Evolutionary conservation across 192 early-diverging fungal species (phyloP), one percentile per base, ranked within the genome.

Genomic region (Coemansia nantahalensis): DNA sequence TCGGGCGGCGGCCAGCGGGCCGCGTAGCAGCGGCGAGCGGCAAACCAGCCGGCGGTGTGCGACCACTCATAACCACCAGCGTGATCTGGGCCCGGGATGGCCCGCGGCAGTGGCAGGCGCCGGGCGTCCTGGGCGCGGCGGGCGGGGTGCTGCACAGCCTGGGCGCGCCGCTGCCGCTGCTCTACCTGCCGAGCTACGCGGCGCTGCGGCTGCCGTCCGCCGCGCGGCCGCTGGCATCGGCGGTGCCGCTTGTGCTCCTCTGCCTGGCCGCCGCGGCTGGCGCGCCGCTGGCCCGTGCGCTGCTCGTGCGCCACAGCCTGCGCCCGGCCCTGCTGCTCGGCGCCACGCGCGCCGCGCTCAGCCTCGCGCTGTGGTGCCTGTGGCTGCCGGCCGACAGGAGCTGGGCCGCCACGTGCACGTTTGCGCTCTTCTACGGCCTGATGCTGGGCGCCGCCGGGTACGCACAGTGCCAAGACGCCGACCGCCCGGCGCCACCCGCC

Each of bases 311-410:
- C 6, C 42, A 26, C 22, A 1, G 19, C 13, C 42, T 9, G 12
- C 8, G 23, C 1, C 24, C 28, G 12, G 4, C 8, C 15, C 0
- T 13, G 1, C 6, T 24, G 23, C 42, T 26, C 8, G 22, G 10
- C 22, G 28, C 31, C 1, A 9, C 31, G 9, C 31, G 31, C 10
- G 31, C 31, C 1, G 4, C 19, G 23, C 57, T 60, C 3, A 34
- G 39, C 1, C 36, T 56, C 18, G 32, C 56, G 13, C 16, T 60
- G 7, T 68, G 65, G 52, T 39, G 65, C 1, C 48, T 68, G 15
- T 68, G 65, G 65, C 57, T 68, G 40, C 65, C 57, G 2, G 37
- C 52, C 5, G 56, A 35, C 19, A 16, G 34, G 30, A 55, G 46
- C 36, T 54, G 57, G 47, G 47, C 34, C 5, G 13, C 59, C 40